Conservation (phyloP, 306 rosid genomes). For the Cajanus cajan region DNA sequence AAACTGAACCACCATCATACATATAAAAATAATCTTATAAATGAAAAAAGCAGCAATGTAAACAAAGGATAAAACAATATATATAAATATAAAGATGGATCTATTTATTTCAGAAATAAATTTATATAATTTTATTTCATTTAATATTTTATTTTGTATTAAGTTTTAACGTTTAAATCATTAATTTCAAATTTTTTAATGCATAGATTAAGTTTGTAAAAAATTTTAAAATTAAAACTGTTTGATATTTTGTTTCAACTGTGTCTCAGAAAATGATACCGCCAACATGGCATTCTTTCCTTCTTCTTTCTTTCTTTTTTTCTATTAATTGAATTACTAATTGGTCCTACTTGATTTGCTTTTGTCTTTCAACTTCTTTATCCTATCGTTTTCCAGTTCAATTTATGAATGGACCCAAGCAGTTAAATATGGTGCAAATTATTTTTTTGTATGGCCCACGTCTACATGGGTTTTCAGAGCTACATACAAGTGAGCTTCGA, state of each 20-base stretch:
- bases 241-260: no score
- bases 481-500: background rate
- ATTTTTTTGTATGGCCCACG: conserved; percentile 22
- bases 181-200: no score
- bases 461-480: background rate
- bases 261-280: conserved; percentile 2
- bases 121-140: no score
- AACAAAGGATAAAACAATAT: no score
- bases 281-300: background rate
- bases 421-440: background rate
- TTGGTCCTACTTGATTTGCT: background rate
- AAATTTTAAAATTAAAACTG: no score
- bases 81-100: no score
- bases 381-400: background rate
- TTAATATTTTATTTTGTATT: no score
- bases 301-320: background rate
- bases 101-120: no score
- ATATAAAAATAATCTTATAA: background rate
- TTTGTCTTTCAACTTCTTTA: background rate
- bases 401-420: background rate
- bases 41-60: no score
- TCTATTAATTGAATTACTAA: background rate
- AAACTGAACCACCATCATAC: background rate
- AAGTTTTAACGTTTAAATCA: no score
- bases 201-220: no score